Conservation (phyloP, 148 eudicot genomes). For the Simmondsia chinensis region DNA sequence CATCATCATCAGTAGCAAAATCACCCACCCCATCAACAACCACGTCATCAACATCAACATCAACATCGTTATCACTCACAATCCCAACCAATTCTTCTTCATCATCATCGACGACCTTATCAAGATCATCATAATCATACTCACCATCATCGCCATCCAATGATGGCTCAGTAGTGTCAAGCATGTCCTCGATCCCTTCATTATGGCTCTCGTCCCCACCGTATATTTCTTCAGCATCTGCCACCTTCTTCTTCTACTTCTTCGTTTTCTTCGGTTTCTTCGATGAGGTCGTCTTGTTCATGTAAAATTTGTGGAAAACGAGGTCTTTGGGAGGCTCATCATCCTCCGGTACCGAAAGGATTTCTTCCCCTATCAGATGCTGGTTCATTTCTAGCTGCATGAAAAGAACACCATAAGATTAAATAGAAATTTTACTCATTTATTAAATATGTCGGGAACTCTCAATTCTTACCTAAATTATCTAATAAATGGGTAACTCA, state of each 20-base stretch:
- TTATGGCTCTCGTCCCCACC: conserved; percentile 69
- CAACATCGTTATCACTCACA: conserved; percentile 60
- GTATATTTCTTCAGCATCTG: conserved; percentile 63
- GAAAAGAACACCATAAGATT: conserved; percentile 1
- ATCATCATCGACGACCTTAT: conserved; percentile 51
- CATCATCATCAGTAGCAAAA: conserved; percentile 32
- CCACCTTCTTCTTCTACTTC: conserved; percentile 56
- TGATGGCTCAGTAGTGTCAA: conserved; percentile 45
- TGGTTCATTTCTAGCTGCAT: conserved; percentile 79
- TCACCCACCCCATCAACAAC: conserved; percentile 20
- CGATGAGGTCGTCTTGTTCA: conserved; percentile 63
- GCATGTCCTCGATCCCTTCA: conserved; percentile 72
- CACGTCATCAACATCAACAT: conserved; percentile 23
- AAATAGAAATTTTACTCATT: too few relatives aligned
- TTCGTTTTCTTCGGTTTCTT: conserved; percentile 81
- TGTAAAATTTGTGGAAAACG: conserved; percentile 89
- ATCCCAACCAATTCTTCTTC: conserved; percentile 73
- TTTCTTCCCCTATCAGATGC: conserved; percentile 73
- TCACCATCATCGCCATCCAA: conserved; percentile 49
- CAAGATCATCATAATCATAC: conserved; percentile 75
- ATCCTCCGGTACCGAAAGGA: conserved; percentile 68
- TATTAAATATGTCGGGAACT: background rate
- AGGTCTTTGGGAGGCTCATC: conserved; percentile 92
- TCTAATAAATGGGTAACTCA: too few relatives aligned
- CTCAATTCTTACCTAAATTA: background rate